phyloP scores from a whole-genome alignment of 495 filamentous ascomycete genomes.

The Lasiosphaeris hirsuta region DNA sequence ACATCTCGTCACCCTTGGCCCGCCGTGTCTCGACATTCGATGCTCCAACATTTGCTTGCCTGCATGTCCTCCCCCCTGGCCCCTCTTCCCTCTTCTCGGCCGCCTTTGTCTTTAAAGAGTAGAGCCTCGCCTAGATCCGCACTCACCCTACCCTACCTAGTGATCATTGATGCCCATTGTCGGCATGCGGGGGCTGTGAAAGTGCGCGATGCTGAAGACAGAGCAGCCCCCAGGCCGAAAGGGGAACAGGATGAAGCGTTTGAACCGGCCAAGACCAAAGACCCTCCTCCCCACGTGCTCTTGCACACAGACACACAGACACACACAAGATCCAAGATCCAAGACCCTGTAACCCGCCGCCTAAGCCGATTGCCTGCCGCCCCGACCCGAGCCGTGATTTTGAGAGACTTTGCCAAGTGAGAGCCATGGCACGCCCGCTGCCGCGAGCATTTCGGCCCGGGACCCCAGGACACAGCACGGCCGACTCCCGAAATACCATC shows the following conservation, averaged over 20 bases:
- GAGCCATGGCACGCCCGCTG: no score
- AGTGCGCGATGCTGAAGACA: constrained; percentile 4
- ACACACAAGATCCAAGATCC: no score
- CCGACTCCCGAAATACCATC: no score
- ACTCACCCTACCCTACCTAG: background rate
- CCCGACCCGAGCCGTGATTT: no score
- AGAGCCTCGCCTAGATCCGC: constrained; percentile 3
- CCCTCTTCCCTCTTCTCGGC: background rate
- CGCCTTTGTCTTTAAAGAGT: constrained; percentile 7
- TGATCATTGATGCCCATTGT: background rate
- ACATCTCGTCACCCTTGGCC: background rate
- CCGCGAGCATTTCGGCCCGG: no score
- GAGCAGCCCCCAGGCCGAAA: constrained; percentile 3
- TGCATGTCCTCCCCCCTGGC: background rate
- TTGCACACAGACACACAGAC: no score
- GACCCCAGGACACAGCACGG: no score
- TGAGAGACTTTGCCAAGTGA: no score
- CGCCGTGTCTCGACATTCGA: background rate
- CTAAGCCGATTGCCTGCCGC: no score
- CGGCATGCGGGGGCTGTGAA: background rate
- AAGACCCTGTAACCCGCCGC: no score
- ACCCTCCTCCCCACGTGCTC: constrained; percentile 1
- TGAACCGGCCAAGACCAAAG: background rate
- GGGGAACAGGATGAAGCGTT: constrained; percentile 8
- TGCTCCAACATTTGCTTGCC: constrained; percentile 7